A percentile compares a stretch with the other conserved stretches of the same genome.
phyloP scores from a whole-genome alignment of 768 basidiomycete species.

The Panaeolus papilionaceus region DNA sequence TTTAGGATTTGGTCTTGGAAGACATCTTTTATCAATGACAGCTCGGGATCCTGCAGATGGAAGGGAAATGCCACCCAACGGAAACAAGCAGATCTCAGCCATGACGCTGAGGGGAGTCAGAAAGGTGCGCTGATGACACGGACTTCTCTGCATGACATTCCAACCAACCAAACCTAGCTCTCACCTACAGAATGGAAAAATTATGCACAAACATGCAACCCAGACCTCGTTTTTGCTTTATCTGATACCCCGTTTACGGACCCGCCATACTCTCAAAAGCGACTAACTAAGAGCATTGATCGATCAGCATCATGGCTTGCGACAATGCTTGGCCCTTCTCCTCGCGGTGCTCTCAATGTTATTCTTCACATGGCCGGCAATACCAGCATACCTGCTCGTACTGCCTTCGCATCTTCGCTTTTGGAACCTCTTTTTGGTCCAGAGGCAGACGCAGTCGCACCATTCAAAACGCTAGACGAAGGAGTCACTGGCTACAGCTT shows the following conservation, averaged over 20 bases:
- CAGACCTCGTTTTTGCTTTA: conserved; percentile 76
- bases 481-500: conserved; percentile 74
- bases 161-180: conserved; percentile 46
- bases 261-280: conserved; percentile 78
- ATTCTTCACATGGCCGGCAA: conserved; percentile 78
- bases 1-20: conserved; percentile 55
- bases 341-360: conserved; percentile 46
- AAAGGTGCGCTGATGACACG: conserved; percentile 51
- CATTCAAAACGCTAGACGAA: conserved; percentile 65
- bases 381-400: conserved; percentile 58
- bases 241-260: conserved; percentile 71
- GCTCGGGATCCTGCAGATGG: conserved; percentile 70
- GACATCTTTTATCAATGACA: conserved; percentile 64
- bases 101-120: conserved; percentile 72
- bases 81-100: conserved; percentile 59
- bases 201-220: conserved; percentile 58
- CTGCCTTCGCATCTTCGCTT: conserved; percentile 65
- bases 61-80: conserved; percentile 77
- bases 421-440: conserved; percentile 59
- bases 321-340: conserved; percentile 48
- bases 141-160: background rate
- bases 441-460: conserved; percentile 57
- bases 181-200: conserved; percentile 59
- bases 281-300: conserved; percentile 77
- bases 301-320: conserved; percentile 71